Conservation (phyloP, 2,329 filamentous ascomycete genomes). For the Colletotrichum trifolii region DNA sequence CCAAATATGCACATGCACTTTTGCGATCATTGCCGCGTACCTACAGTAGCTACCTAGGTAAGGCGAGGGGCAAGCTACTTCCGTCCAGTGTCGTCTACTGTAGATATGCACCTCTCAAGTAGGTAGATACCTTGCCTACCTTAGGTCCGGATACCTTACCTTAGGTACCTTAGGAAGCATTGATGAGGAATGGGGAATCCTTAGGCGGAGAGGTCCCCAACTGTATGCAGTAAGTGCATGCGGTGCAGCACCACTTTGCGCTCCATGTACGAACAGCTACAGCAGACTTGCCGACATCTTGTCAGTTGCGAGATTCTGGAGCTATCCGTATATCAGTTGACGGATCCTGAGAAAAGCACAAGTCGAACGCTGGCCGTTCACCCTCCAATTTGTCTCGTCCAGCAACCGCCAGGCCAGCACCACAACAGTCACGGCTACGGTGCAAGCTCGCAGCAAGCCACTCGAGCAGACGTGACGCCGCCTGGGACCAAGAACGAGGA, state of each 20-base stretch:
- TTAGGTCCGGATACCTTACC: too few species aligned
- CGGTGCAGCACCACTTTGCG: conserved; percentile 16
- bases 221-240: conserved; percentile 13
- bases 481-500: conserved; percentile 16
- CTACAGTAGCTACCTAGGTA: too few species aligned
- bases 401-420: not conserved
- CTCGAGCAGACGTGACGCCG: conserved; percentile 20
- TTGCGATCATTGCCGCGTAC: too few species aligned
- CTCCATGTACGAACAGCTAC: conserved; percentile 16
- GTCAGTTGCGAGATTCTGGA: not conserved
- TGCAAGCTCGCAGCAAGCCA: not conserved
- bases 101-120: too few species aligned
- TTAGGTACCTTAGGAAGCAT: not conserved
- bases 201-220: conserved; percentile 20
- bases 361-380: too few species aligned
- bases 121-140: too few species aligned
- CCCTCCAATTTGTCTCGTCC: not conserved
- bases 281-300: not conserved
- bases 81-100: too few species aligned
- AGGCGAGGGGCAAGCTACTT: too few species aligned
- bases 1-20: too few species aligned
- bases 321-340: not conserved
- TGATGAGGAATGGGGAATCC: conserved; percentile 16
- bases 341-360: not conserved
- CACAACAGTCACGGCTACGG: too few species aligned